A percentile compares a stretch with the other conserved stretches of the same genome.
phyloP scores from a whole-genome alignment of 164 flowering plant genomes.

The Piper betle region DNA sequence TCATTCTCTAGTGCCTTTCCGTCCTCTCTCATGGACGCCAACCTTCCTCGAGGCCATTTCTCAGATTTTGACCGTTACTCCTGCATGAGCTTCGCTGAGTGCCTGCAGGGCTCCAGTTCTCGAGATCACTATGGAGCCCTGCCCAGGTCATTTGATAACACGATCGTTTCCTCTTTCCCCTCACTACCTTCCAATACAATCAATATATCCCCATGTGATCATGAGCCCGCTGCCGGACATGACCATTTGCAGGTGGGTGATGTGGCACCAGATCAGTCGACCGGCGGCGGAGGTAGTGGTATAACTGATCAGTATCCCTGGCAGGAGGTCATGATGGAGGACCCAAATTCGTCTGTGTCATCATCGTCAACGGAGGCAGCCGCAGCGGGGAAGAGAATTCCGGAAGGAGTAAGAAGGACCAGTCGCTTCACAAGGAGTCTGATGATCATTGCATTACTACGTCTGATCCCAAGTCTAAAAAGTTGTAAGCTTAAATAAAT shows the following conservation, averaged over 20 bases:
- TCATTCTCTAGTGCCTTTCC: slow-evolving; percentile 2
- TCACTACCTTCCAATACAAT: no score
- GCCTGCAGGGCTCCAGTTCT: slow-evolving; percentile 25
- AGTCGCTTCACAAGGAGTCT: slow-evolving; percentile 13
- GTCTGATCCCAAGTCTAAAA: slow-evolving; percentile 30
- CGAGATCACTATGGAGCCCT: slow-evolving; percentile 21
- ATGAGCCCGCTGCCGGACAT: no score
- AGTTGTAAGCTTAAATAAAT: slow-evolving; percentile 32
- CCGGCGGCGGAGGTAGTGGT: slow-evolving; percentile 4
- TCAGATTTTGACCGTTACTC: slow-evolving; percentile 14
- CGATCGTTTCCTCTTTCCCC: slow-evolving; percentile 35
- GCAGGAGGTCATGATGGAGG: slow-evolving; percentile 21
- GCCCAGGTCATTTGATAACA: slow-evolving; percentile 28
- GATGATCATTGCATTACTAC: slow-evolving; percentile 34
- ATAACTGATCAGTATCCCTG: neutral
- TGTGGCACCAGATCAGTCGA: no score
- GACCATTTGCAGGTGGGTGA: no score
- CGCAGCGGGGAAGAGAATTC: slow-evolving; percentile 29
- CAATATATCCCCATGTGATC: no score
- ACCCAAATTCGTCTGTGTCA: slow-evolving; percentile 51
- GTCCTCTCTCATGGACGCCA: neutral
- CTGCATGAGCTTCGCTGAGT: slow-evolving; percentile 34
- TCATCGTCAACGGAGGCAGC: slow-evolving; percentile 47
- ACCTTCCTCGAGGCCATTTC: slow-evolving; percentile 6
- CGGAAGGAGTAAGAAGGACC: slow-evolving; percentile 23